Base-by-base conservation (phyloP, 495 filamentous ascomycete genomes). In the Durotheca rogersii region DNA sequence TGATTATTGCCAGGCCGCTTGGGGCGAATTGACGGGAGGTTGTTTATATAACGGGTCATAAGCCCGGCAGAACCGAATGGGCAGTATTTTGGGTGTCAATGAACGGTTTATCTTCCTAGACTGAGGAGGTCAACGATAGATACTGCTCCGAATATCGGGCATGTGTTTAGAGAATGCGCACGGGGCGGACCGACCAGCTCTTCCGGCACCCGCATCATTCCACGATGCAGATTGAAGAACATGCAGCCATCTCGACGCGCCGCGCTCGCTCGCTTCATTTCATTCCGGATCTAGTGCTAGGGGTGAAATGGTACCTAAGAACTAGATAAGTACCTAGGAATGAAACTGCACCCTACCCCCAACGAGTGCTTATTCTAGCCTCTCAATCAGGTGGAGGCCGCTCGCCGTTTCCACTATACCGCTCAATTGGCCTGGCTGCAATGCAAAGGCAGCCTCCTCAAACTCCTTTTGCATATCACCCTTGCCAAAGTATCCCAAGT, bases 381-480 rank as follows among this genome's bases (percentile, higher is more conserved):
- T 85, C 71, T 97, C 84, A 66, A 98, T 98, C 68, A 98, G 79
- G 77, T 98, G 93, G 51, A 96, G 72, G 1, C 93, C 93, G 17
- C 89, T 95, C n/a, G 89, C 89, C 3, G 92, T 96, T 63, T 95
- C 86, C 0, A 96, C 87, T 19, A 95, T 73, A 15, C 76, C 71
- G 64, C 89, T 95, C 46, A 98, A 81, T 67, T 96, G 83, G 15
- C 89, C 89, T 0, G 84, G 84, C 65, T 89, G 81, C 23, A 98
- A 71, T 10, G 83, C 83, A 72, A 97, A 97, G 3, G 92, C 86
- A 0, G 90, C 90, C 21, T 96, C 89, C 68, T 97, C 93, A 56
- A 98, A 98, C 70, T 97, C 93, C 75, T 92, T 95, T 64, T 98
- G 93, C 93, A 98, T 98, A 60, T 98, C 93, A 4, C 89, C 87